Conservation (phyloP, 768 basidiomycete species). For the Mycena rebaudengoi region DNA sequence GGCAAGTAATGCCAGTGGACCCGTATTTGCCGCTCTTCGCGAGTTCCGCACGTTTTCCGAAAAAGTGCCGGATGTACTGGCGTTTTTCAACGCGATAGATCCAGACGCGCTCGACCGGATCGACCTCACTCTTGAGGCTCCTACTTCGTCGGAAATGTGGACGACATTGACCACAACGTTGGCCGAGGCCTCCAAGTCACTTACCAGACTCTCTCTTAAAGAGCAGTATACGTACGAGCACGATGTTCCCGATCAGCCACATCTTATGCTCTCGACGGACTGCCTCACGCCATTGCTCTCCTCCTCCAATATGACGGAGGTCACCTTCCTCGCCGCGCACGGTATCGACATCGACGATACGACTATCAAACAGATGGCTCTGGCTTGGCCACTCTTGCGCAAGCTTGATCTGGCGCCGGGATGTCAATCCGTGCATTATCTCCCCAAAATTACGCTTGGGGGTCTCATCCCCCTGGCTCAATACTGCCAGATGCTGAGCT, state of each 20-base stretch:
- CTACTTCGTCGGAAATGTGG: background rate
- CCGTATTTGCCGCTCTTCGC: constrained; percentile 6
- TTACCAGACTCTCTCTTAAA: background rate
- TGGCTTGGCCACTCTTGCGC: constrained; percentile 1
- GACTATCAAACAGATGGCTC: background rate
- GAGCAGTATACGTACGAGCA: background rate
- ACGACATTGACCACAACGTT: background rate
- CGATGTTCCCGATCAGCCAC: background rate
- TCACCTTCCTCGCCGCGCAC: background rate
- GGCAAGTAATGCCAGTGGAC: background rate
- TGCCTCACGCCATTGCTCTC: background rate
- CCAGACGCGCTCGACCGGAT: constrained; percentile 1
- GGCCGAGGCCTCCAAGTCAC: background rate
- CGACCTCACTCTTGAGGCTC: background rate
- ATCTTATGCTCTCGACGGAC: background rate
- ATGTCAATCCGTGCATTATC: background rate
- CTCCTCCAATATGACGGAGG: background rate
- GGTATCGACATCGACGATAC: constrained; percentile 1
- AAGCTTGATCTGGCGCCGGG: constrained; percentile 1
- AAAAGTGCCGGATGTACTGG: background rate
- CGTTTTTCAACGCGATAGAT: constrained; percentile 2
- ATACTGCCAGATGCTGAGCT: background rate
- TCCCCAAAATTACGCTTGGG: background rate
- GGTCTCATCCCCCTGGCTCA: constrained; percentile 10
- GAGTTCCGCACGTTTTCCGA: background rate